Percentiles rank a stretch among this genome's conserved stretches.
phyloP scores from a whole-genome alignment of 2,329 filamentous ascomycete species.

The Amylocarpus encephaloides region DNA sequence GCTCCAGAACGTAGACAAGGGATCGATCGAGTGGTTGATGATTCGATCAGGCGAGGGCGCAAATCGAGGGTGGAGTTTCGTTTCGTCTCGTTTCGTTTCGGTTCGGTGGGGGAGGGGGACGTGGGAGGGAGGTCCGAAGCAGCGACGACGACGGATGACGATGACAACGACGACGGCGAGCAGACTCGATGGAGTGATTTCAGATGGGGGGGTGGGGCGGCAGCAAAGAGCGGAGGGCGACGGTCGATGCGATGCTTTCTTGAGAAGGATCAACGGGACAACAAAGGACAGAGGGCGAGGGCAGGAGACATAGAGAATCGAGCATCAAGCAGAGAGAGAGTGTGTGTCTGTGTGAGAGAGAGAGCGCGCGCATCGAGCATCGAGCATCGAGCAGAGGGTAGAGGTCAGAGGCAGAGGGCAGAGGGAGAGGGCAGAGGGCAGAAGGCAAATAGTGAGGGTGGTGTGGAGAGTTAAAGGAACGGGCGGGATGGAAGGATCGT shows the following conservation, averaged over 20 bases:
- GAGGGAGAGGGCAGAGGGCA: constrained; percentile 4
- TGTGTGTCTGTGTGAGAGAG: too few species aligned
- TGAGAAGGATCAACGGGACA: not conserved
- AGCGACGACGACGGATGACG: too few species aligned
- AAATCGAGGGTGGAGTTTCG: too few species aligned
- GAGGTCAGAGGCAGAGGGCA: constrained; percentile 7
- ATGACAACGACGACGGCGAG: too few species aligned
- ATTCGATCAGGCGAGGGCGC: too few species aligned
- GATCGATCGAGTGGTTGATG: too few species aligned
- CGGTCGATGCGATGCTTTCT: not conserved
- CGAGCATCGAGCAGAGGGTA: constrained; percentile 10
- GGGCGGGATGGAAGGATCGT: not conserved
- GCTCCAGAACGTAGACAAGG: too few species aligned
- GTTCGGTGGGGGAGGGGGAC: too few species aligned
- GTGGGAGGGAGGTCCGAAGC: too few species aligned
- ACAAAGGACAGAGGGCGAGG: too few species aligned
- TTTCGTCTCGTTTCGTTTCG: too few species aligned
- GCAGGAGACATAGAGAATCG: constrained; percentile 7
- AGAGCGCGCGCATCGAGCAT: constrained; percentile 1
- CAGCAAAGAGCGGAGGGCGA: not conserved
- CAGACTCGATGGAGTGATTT: not conserved
- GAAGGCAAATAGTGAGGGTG: not conserved
- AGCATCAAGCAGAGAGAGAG: constrained; percentile 8
- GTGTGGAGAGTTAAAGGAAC: constrained; percentile 8
- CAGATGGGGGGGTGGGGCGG: not conserved